Evolutionary conservation across 129 eudicot genomes (phyloP), one percentile per base, ranked within the genome.

Genomic region (Deinandra increscens): DNA sequence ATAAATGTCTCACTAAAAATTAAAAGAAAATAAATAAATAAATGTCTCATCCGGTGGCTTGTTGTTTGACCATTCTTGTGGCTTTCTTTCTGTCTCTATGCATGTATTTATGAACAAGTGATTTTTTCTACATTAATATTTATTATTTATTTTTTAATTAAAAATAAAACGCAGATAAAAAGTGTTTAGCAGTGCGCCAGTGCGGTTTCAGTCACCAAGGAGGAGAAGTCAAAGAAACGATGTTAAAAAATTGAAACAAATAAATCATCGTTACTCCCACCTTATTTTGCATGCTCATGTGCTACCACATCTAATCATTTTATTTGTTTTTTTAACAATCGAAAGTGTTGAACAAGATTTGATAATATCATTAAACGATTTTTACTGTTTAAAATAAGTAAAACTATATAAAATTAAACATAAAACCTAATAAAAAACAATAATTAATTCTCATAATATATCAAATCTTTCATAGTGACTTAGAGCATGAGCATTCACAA

Each of bases 171-270:
- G 10, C 5, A 45, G 13, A 11, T 45, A 45, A 45, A 13, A 12
- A 14, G 19, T 14, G n/a, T 11, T 11, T 46, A 15, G 26, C 20
- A 49, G 56, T 49, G 26, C n/a, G 10, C 22, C 9, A 9, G 56
- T 26, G 3, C 48, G 37, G 64, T 51, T 49, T 15, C 39, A 53
- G 42, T 37, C 54, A 69, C 74, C 64, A 54, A 69, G 51, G 39
- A 53, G 33, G 4, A 69, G 33, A 19, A 69, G 74, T 69, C 74
- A 69, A 69, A 69, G 15, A 38, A 69, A 54, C 50, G 49, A 26
- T 26, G 31, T 26, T 26, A 26, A 26, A 26, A 26, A 26, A 26
- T 26, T 26, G 63, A 50, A 66, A 66, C 71, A 66, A 69, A 69
- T 37, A 44, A 69, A 69, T 51, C 38, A 34, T 69, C 51, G 9